Base-by-base conservation (phyloP, 2,329 filamentous ascomycete species). In the Teratosphaeria destructans region DNA sequence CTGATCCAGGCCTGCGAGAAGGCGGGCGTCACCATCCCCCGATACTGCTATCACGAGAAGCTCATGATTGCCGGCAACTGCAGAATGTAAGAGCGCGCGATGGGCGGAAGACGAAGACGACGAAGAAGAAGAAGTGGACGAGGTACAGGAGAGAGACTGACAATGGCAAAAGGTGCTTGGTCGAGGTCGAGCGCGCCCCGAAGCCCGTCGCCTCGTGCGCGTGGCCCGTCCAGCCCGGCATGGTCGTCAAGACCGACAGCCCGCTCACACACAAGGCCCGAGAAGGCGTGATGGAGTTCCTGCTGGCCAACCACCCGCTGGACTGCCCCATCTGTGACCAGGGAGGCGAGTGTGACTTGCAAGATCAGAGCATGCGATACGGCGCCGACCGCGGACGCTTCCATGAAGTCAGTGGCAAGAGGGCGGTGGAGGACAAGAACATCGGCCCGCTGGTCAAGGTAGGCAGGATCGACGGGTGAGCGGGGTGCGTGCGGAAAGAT, bases 1-100 rank as follows among this genome's bases (percentile, higher is more conserved):
- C 84, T 99, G 71, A 99, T 99, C 75, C 94, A 99, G 81, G 94
- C 94, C 73, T 99, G 94, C 81, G 94, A 99, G 79, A 96, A 99
- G 81, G 94, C 93, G 66, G 94, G 94, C 72, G 84, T 82, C 66
- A 94, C 88, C 63, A 82, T 97, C 72, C 93, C 93, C 68, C 91
- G 92, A 90, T 96, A 96, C 78, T 97, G 93, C 79, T 97, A 97
- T 78, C 93, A 96, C 84, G 93, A 97, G 88, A 97, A 99, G 80
- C 84, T 99, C 68, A 91, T 95, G 87, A 96, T 99, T 82, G 94
- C 94, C 72, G 94, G 94, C 77, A 99, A 97, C 79, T 99, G 94
- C 79, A 91, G 94, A 80, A 99, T 99, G 94, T 49, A 49, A 49
- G 43, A 49, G 43, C 2, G n/a, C 43, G 6, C 23, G 16, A 23